Evolutionary conservation across 176 grass and related monocot genomes (phyloP), one percentile per base, ranked within the genome.

Genomic region (Carex parvula): DNA sequence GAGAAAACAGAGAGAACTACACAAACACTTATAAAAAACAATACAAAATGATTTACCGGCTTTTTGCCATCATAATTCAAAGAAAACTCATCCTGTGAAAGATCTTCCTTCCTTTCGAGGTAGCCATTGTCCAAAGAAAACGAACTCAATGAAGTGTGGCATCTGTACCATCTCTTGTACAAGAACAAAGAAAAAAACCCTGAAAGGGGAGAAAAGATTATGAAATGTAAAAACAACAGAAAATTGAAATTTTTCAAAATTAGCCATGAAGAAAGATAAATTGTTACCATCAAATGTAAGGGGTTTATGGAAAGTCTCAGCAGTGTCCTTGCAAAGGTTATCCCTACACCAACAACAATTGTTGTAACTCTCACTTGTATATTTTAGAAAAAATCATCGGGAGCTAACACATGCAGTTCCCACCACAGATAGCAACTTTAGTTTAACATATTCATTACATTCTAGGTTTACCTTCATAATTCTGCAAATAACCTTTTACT

Each of bases 91-190:
- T 98, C 88, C 86, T 93, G 79, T 15, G 67, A 81, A 93, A 98
- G 74, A 75, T 83, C 88, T 60, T 83, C 86, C 64, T 90, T 95
- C 82, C 89, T 93, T 89, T 98, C 91, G 8, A 98, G 71, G 10
- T 88, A 83, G 81, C 88, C 93, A 89, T 60, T 85, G 5, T 98
- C 96, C 68, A 92, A 93, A 58, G 86, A 87, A 86, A 93, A 98
- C 55, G 60, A 84, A 90, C 37, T 89, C 83, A 98, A 85, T 72
- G 56, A 88, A 42, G 96, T 95, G 92, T 92, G 91, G 77, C 91
- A 89, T 86, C 96, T 93, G 58, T 95, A 98, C 91, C 96, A 98
- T 89, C 96, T 93, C 83, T 87, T 93, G 71, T 95, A 98, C 54
- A 98, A 87, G 84, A 88, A 89, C 68, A 90, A 88, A 6, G 96